phyloP scores from a whole-genome alignment of 208 protist species.

The Trypanosoma caninum region DNA sequence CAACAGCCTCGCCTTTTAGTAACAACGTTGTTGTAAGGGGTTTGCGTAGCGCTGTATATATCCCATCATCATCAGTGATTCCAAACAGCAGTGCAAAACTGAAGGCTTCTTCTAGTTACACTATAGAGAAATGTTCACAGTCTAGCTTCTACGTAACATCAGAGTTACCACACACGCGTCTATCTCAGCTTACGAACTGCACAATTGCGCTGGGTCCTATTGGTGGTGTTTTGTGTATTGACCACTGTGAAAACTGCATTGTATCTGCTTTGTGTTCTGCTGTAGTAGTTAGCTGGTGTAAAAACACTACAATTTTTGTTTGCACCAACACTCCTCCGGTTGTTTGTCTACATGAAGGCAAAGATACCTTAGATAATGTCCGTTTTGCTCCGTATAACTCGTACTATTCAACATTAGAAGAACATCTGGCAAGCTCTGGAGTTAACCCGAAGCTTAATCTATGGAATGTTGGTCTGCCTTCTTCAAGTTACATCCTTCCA shows the following conservation, averaged over 20 bases:
- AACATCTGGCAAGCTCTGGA: conserved; percentile 75
- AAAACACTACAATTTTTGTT: conserved; percentile 68
- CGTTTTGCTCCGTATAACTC: conserved; percentile 90
- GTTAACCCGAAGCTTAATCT: conserved; percentile 86
- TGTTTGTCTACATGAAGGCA: conserved; percentile 24
- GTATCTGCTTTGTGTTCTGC: conserved; percentile 80
- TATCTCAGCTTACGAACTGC: conserved; percentile 84
- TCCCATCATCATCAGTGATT: conserved; percentile 48
- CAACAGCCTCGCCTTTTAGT: conserved; percentile 29
- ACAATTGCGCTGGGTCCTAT: conserved; percentile 84
- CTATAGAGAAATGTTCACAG: conserved; percentile 68
- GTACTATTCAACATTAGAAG: conserved; percentile 81
- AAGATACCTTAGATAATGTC: conserved; percentile 34
- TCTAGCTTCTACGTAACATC: conserved; percentile 77
- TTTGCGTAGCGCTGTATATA: conserved; percentile 51
- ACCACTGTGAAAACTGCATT: conserved; percentile 80
- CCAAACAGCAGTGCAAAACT: conserved; percentile 29
- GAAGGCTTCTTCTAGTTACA: conserved; percentile 62
- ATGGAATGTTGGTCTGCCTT: conserved; percentile 81
- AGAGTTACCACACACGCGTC: conserved; percentile 71
- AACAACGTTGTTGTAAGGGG: conserved; percentile 66
- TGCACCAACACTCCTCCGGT: conserved; percentile 89
- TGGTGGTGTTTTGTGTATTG: conserved; percentile 69
- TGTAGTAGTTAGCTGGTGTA: conserved; percentile 72
- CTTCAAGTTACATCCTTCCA: conserved; percentile 54